Percentiles rank a stretch among this genome's conserved stretches.
Conservation (phyloP, 176 grass and related monocot species). For the Ampelocalamus luodianensis region DNA sequence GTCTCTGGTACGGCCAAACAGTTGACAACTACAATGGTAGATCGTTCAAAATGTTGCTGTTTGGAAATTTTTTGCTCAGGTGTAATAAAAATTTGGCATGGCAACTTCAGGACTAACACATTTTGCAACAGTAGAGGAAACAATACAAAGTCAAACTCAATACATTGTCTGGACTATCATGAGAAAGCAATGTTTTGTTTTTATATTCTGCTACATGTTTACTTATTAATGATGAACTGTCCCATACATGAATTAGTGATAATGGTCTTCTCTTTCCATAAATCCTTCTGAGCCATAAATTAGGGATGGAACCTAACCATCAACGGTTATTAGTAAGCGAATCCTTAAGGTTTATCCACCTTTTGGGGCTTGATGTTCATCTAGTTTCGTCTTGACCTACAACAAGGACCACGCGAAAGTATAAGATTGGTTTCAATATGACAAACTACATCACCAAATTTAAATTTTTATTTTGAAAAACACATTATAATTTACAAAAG, state of each 20-base stretch:
- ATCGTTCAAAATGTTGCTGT: background rate
- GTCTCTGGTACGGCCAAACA: background rate
- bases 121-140: slow-evolving; percentile 16
- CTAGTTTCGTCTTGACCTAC: slow-evolving; percentile 97
- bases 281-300: slow-evolving; percentile 32
- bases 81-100: background rate
- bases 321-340: slow-evolving; percentile 44
- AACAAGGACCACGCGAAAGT: slow-evolving; percentile 59
- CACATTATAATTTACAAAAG: background rate
- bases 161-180: slow-evolving; percentile 9
- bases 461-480: slow-evolving; percentile 17
- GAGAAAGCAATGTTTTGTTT: slow-evolving; percentile 14
- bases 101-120: background rate
- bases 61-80: background rate
- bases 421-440: slow-evolving; percentile 53
- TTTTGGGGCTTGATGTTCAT: slow-evolving; percentile 83
- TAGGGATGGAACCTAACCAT: slow-evolving; percentile 45
- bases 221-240: background rate
- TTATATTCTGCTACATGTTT: slow-evolving; percentile 10
- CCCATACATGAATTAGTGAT: background rate
- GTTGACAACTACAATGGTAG: background rate
- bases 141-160: slow-evolving; percentile 16
- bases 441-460: slow-evolving; percentile 27
- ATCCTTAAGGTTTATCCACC: slow-evolving; percentile 62
- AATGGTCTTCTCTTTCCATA: background rate